Evolutionary conservation across 345 rosid genomes (phyloP).

Genomic region (Arabis alpina): DNA sequence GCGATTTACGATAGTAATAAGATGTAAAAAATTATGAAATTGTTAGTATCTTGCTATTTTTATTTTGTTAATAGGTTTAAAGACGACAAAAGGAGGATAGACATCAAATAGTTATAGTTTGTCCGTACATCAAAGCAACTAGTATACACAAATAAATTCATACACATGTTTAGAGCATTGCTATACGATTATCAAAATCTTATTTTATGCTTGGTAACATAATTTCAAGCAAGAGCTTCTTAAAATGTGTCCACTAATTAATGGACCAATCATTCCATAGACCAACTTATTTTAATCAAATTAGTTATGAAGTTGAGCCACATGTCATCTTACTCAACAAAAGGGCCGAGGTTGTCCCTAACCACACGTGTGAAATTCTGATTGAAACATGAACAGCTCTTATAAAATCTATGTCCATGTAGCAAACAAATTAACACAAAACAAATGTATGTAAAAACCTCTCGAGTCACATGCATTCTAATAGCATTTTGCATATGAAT

Average conservation of each 20-base stretch:
- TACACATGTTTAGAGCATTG: no score
- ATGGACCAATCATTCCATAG: constrained; percentile 4
- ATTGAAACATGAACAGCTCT: constrained; percentile 10
- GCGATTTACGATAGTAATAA: no score
- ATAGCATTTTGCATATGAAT: no score
- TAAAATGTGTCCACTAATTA: constrained; percentile 4
- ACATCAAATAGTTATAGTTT: no score
- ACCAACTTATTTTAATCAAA: constrained; percentile 23
- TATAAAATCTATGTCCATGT: no score
- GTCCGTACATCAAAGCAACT: no score
- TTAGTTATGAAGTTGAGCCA: constrained; percentile 7
- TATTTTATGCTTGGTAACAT: not conserved
- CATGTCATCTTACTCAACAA: constrained; percentile 21
- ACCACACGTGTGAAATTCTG: constrained; percentile 33
- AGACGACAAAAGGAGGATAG: no score
- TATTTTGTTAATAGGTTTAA: no score
- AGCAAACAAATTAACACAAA: no score
- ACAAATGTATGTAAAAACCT: not conserved
- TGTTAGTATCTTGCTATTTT: no score
- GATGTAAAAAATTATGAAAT: no score
- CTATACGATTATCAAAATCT: not conserved
- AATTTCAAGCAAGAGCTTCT: constrained; percentile 2
- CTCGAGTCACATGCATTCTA: not conserved
- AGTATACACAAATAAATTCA: no score
- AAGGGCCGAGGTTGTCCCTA: constrained; percentile 33